Percentiles rank a stretch among this genome's conserved stretches.
phyloP scores from a whole-genome alignment of 108 stramenopile genomes.

The Discostella pseudostelligera region DNA sequence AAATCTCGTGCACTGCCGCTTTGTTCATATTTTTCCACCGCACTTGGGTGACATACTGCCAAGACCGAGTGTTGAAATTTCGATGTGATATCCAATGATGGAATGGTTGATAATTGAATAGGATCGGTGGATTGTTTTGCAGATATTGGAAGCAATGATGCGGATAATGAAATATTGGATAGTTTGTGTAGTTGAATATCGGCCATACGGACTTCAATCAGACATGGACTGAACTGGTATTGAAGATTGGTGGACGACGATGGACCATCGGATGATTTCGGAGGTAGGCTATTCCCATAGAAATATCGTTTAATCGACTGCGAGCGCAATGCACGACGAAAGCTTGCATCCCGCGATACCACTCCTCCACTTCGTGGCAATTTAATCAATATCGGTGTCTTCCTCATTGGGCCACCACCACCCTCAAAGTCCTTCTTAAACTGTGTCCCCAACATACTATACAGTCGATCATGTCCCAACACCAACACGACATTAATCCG shows the following conservation, averaged over 20 bases:
- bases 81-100: conserved; percentile 44
- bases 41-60: conserved; percentile 84
- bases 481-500: conserved; percentile 76
- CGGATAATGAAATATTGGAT: conserved; percentile 67
- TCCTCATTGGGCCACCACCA: not conserved
- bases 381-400: conserved; percentile 76
- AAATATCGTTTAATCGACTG: conserved; percentile 78
- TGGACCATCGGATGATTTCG: conserved; percentile 17
- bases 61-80: conserved; percentile 59
- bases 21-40: conserved; percentile 62
- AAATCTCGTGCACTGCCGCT: conserved; percentile 67
- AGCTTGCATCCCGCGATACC: conserved; percentile 63
- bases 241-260: conserved; percentile 17
- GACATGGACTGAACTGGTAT: conserved; percentile 74
- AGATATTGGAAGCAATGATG: conserved; percentile 77
- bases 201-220: conserved; percentile 60
- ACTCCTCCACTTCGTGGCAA: conserved; percentile 82
- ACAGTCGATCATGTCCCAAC: conserved; percentile 86
- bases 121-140: conserved; percentile 82
- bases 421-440: conserved; percentile 47
- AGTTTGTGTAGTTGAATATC: conserved; percentile 66
- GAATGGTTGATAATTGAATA: conserved; percentile 56
- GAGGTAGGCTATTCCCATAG: conserved; percentile 57
- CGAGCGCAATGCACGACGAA: conserved; percentile 61
- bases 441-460: conserved; percentile 74